Base-by-base conservation (phyloP, 225 moss, liverwort and hornwort genomes). In the Marchantia polymorpha region DNA sequence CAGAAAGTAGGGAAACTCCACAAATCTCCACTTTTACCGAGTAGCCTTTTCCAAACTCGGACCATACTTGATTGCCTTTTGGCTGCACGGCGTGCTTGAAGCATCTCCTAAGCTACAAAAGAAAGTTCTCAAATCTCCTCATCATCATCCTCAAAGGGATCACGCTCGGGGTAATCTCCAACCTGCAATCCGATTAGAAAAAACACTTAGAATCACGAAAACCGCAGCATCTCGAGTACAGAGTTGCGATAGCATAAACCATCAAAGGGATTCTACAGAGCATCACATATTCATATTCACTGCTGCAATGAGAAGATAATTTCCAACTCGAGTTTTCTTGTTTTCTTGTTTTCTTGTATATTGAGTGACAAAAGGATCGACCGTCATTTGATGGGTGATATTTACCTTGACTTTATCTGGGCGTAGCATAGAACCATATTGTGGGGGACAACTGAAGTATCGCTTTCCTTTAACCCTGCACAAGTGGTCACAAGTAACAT, bases 131-230 rank as follows among this genome's bases (percentile, higher is more conserved):
- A 77, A 48, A 77, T 77, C 48, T 77, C 77, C 73, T 80, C 80
- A 1, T 89, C 88, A 27, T 93, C 94, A 10, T 89, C 89, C 73
- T 93, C 96, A 79, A 97, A 97, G 23, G 91, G 91, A 83, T 97
- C 96, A 16, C 86, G 91, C 81, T 97, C 96, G 50, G 93, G 94
- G 79, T 86, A 97, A 66, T 97, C 92, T 88, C 94, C 96, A 82
- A 90, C 72, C 93, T 95, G 92, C n/a, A 84, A 9, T 60, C 48
- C 8, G 20, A 63, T 63, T 7, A 51, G 5, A 26, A 39, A 46
- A 9, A 2, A 27, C 29, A 52, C 51, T 49, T 61, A 20, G 47
- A 10, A 39, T 29, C 46, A 27, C 59, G 30, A 11, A 75, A 55
- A 2, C 26, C 3, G 12, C 22, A 55, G 55, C 16, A 20, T 30